Percentiles rank a stretch among this genome's conserved stretches.
These are phyloP conservation scores for Pleurotus djamor DNA, from an alignment of 768 basidiomycete genomes.

Conservation along the genomic window DNA sequence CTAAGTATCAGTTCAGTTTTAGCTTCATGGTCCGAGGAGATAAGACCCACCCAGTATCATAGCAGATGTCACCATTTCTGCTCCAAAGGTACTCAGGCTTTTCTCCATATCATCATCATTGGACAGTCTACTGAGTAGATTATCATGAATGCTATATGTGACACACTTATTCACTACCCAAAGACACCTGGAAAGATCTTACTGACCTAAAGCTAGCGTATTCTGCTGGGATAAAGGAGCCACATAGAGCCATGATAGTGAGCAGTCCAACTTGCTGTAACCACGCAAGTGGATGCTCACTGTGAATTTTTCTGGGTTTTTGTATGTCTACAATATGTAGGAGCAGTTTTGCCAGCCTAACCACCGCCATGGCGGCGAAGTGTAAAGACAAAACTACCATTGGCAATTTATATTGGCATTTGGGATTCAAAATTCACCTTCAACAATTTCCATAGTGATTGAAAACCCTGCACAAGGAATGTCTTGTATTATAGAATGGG, in stretches of 20 bases:
- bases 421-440: too few species aligned
- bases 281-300: too few species aligned
- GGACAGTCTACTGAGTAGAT: conserved; percentile 82
- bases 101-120: conserved; percentile 94
- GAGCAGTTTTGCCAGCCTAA: too few species aligned
- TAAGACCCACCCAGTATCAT: conserved; percentile 77
- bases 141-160: conserved; percentile 67
- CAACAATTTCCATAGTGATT: too few species aligned
- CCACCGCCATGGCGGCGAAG: too few species aligned
- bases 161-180: background rate
- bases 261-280: conserved; percentile 85
- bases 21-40: background rate
- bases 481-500: too few species aligned
- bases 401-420: too few species aligned
- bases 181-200: background rate
- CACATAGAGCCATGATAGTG: conserved; percentile 83
- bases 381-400: too few species aligned
- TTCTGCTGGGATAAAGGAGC: conserved; percentile 91
- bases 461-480: too few species aligned
- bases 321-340: too few species aligned
- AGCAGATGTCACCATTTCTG: conserved; percentile 89
- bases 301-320: too few species aligned
- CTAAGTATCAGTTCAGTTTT: conserved; percentile 29
- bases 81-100: conserved; percentile 90
- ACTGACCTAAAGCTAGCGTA: conserved; percentile 84